Evolutionary conservation across 139 green algal species (phyloP), one percentile per base, ranked within the genome.

Genomic region (Auxenochlorella pyrenoidosa): DNA sequence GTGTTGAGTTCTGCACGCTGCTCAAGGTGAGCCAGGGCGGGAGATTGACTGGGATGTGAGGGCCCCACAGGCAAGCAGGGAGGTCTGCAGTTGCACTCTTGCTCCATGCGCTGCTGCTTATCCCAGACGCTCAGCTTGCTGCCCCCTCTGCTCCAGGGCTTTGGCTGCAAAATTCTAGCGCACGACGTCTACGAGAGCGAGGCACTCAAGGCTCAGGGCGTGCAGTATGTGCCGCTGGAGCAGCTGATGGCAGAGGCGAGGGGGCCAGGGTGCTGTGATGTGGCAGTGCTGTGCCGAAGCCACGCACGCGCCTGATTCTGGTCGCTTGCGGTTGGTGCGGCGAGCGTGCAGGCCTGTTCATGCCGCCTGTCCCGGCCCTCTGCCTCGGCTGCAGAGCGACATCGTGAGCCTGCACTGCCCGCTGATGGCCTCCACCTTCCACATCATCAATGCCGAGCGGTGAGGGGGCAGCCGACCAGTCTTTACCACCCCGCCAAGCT

Each of bases 361-460:
- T 79, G 73, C 18, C 73, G 15, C 40, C 24, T 34, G 40, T 41
- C 40, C 26, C 2, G 13, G 54, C 54, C 40, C 21, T 18, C 38
- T 32, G 3, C 72, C 3, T 36, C n/a, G 5, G 19, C 76, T 58
- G 78, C 78, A 84, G 79, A 79, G 68, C 59, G 88, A 91, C 71
- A 59, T 91, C 65, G 84, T 91, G 32, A 84, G 58, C 36, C 84
- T 91, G 65, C 88, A 91, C 68, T 79, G 54, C n/a, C 88, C 96
- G 18, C 91, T 98, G 60, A 82, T 94, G 65, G 88, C 90, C 1
- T 89, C 88, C 70, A 98, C 95, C 22, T 75, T 91, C 70, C 91
- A 97, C 88, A 90, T 98, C 70, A 96, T 98, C 66, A 80, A 86
- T 32, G 34, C 43, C 1, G 82, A 86, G 66, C 30, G 82, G 82